phyloP scores from a whole-genome alignment of 192 early-diverging fungal genomes.

The Coemansia sp. region DNA sequence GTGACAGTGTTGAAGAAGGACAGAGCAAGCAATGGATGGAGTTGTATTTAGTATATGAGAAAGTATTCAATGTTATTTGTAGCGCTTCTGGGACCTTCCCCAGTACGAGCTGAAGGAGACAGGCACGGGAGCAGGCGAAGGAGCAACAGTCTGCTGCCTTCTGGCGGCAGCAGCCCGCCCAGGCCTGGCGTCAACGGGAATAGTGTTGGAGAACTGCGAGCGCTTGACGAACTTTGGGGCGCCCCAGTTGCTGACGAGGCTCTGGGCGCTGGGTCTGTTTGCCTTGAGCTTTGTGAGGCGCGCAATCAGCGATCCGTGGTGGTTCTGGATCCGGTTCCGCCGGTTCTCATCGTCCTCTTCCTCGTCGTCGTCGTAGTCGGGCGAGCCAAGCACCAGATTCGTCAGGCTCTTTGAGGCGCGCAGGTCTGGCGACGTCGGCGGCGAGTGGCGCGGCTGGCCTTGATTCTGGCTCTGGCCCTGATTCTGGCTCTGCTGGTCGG shows the following conservation, averaged over 20 bases:
- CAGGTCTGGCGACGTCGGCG: constrained; percentile 1
- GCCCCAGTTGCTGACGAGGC: constrained; percentile 44
- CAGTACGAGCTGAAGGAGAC: constrained; percentile 4
- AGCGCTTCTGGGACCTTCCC: constrained; percentile 24
- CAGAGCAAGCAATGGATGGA: too few relatives aligned
- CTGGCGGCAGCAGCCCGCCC: background rate
- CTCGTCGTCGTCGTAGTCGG: background rate
- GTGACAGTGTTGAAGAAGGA: too few relatives aligned
- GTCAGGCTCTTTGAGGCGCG: constrained; percentile 13
- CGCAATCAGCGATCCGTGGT: constrained; percentile 23
- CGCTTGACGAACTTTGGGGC: constrained; percentile 50
- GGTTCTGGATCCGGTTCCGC: background rate
- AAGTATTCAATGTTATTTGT: constrained; percentile 9
- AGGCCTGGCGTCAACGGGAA: constrained; percentile 14
- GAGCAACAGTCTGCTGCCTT: background rate
- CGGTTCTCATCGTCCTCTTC: background rate
- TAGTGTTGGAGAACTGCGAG: constrained; percentile 35
- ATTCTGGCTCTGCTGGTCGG: constrained; percentile 11
- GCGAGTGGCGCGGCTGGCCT: background rate
- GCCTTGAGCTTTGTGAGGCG: constrained; percentile 25
- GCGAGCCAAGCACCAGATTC: background rate
- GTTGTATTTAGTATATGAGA: too few relatives aligned
- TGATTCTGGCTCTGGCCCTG: constrained; percentile 2
- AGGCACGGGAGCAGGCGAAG: constrained; percentile 1
- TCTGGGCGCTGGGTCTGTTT: constrained; percentile 28